phyloP scores from a whole-genome alignment of 768 basidiomycete genomes.

The Suillus plorans region DNA sequence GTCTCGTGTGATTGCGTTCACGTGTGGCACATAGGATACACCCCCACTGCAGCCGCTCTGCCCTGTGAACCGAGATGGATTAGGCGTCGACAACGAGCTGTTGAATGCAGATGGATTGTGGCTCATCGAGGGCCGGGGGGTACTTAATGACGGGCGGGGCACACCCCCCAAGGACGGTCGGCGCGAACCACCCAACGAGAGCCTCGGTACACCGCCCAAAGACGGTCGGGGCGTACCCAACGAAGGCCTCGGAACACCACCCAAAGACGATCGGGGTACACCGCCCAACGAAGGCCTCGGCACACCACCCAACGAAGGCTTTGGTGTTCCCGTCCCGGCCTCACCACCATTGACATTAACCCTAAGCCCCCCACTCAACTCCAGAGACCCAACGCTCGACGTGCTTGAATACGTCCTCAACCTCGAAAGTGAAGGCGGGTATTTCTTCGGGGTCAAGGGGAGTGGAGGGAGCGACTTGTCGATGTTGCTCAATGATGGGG shows the following conservation, averaged over 20 bases:
- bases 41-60: neutral
- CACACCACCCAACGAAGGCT: conserved; percentile 11
- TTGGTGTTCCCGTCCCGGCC: conserved; percentile 12
- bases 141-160: conserved; percentile 25
- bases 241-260: conserved; percentile 13
- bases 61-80: neutral
- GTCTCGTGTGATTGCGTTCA: neutral
- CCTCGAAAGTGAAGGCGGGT: conserved; percentile 22
- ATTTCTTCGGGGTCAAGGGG: conserved; percentile 18
- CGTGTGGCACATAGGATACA: conserved; percentile 9
- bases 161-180: conserved; percentile 20
- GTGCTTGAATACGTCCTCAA: conserved; percentile 36
- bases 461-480: conserved; percentile 35
- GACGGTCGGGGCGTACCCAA: conserved; percentile 17
- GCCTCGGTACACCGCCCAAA: conserved; percentile 13
- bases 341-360: neutral
- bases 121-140: conserved; percentile 23
- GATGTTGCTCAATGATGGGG: conserved; percentile 15
- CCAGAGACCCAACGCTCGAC: conserved; percentile 17
- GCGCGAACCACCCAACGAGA: conserved; percentile 6
- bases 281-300: conserved; percentile 14
- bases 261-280: conserved; percentile 18
- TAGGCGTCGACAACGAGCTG: conserved; percentile 3
- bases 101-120: neutral
- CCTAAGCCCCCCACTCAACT: conserved; percentile 13